Evolutionary conservation across 768 basidiomycete genomes (phyloP).

Genomic region (Suillus subaureus): DNA sequence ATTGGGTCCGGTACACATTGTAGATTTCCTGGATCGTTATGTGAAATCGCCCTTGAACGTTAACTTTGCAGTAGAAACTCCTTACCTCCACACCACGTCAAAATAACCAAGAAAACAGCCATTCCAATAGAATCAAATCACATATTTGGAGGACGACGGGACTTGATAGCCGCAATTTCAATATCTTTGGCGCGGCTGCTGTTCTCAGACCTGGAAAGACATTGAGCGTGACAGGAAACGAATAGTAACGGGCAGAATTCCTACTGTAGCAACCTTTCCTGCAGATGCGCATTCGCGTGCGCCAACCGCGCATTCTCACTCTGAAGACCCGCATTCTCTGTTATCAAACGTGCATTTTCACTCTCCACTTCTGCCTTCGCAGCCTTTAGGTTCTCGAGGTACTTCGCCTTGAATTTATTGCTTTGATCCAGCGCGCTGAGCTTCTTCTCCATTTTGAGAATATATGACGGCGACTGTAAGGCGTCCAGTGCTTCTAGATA

Average conservation of each 20-base stretch:
- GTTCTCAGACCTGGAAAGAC: neutral
- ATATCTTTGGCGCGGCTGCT: slow-evolving; percentile 14
- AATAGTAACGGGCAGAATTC: neutral
- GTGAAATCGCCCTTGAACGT: slow-evolving; percentile 3
- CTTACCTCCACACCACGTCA: neutral
- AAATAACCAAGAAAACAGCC: neutral
- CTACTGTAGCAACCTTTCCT: slow-evolving; percentile 7
- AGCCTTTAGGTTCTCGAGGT: slow-evolving; percentile 14
- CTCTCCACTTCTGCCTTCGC: slow-evolving; percentile 3
- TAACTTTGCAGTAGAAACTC: neutral
- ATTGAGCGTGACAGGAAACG: neutral
- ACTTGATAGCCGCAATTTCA: slow-evolving; percentile 8
- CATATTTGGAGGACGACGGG: slow-evolving; percentile 4
- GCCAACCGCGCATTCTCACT: slow-evolving; percentile 21
- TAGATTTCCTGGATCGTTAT: neutral
- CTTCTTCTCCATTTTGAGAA: slow-evolving; percentile 43
- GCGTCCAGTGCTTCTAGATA: slow-evolving; percentile 19
- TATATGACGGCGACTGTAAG: slow-evolving; percentile 27
- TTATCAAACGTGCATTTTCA: neutral
- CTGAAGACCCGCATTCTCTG: slow-evolving; percentile 14
- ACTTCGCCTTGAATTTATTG: slow-evolving; percentile 33
- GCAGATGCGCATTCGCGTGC: slow-evolving; percentile 11
- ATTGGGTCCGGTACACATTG: neutral
- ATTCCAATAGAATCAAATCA: neutral
- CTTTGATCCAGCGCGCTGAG: slow-evolving; percentile 37